Evolutionary conservation across 305 asterid species (phyloP).

Genomic region (Fraxinus sp.): DNA sequence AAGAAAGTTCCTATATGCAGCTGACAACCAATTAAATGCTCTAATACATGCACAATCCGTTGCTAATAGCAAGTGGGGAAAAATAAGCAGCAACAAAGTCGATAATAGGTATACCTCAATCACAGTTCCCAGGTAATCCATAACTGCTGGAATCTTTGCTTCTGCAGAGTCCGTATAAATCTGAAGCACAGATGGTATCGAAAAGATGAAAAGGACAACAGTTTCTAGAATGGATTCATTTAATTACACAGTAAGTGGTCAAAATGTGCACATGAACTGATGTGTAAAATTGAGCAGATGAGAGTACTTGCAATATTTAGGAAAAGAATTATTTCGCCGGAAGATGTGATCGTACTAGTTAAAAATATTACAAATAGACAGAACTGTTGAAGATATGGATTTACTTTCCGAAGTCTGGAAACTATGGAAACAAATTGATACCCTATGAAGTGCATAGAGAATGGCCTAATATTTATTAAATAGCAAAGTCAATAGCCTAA

Average conservation of each 20-base stretch:
- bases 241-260: constrained; percentile 17
- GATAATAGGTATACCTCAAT: constrained; percentile 57
- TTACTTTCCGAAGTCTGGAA: background rate
- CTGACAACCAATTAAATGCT: constrained; percentile 1
- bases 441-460: background rate
- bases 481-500: background rate
- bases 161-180: constrained; percentile 79
- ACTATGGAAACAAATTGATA: background rate
- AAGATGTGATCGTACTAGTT: background rate
- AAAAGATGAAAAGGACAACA: constrained; percentile 8
- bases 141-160: constrained; percentile 91
- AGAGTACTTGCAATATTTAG: background rate
- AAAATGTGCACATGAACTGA: constrained; percentile 12
- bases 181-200: constrained; percentile 38
- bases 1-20: constrained; percentile 17
- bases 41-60: background rate
- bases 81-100: constrained; percentile 8
- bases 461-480: background rate
- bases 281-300: constrained; percentile 2
- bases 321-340: constrained; percentile 4
- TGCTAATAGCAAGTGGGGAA: constrained; percentile 25
- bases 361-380: background rate
- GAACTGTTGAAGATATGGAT: background rate
- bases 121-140: constrained; percentile 86
- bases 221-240: constrained; percentile 5